Evolutionary conservation across 2,329 filamentous ascomycete genomes (phyloP), one percentile per base, ranked within the genome.

Genomic region (Aspergillus nomiae): DNA sequence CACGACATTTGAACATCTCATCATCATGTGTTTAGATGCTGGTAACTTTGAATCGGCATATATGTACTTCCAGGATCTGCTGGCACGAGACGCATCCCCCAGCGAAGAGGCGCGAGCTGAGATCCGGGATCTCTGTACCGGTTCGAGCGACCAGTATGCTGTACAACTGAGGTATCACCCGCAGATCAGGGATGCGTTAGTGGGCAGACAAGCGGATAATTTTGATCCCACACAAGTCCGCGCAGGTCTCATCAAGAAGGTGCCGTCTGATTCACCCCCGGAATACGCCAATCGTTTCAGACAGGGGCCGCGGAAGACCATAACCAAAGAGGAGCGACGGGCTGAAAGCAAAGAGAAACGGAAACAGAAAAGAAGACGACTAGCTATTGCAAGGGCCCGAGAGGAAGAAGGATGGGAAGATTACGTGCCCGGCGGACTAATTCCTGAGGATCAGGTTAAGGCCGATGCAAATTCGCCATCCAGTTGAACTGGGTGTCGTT

Each of bases 1-100:
- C n/a, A 67, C 83, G 21, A 90, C 88, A 0, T 90, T 90, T 67
- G 87, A 90, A 67, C 80, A 84, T 5, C 77, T 90, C 12, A 83
- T 90, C 19, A 73, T 87, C 14, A 80, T 87, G 50, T 90, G 87
- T 69, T 67, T 86, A 5, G 74, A 78, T 9, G 65, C 70, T 10
- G 70, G 67, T 7, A 78, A 76, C 51, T 78, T 73, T 63, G 67
- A 71, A 57, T 77, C 77, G 6, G 77, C 73, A 1, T 75, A 73
- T 63, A 74, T 74, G 66, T 81, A 80, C 64, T 69, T 78, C 56
- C 63, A 74, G 48, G 78, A 81, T 59, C 67, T 80, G 60, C 61
- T 70, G 9, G 70, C 72, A 43, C 73, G 74, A 16, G 72, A 71
- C 4, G 72, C 71, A 53, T 53, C 56, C 3, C 62, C 77, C 51